phyloP scores from a whole-genome alignment of 495 filamentous ascomycete species.

The Daldinia concentrica region DNA sequence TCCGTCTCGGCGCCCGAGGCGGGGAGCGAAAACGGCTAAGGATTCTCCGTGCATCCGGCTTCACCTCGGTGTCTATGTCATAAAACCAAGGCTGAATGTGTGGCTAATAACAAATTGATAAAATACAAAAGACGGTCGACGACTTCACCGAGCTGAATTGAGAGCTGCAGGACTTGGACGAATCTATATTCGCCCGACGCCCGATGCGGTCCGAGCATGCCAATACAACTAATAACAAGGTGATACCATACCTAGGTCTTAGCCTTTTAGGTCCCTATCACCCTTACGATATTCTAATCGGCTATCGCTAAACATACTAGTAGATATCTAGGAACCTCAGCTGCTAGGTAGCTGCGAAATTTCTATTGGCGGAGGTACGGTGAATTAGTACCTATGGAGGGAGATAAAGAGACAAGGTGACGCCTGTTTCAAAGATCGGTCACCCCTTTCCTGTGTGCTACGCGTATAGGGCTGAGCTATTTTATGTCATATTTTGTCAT shows the following conservation, averaged over 20 bases:
- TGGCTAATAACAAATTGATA: background rate
- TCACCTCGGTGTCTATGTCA: background rate
- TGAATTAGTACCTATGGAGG: background rate
- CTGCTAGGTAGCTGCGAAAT: background rate
- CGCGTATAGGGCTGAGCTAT: background rate
- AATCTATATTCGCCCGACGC: background rate
- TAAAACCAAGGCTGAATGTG: background rate
- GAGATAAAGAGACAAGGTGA: background rate
- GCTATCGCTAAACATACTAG: background rate
- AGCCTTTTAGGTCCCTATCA: no score
- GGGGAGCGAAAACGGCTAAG: background rate
- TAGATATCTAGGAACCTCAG: background rate
- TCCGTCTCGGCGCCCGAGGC: conserved; percentile 1
- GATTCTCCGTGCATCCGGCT: background rate
- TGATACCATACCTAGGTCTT: background rate
- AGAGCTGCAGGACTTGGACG: background rate
- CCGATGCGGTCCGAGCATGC: background rate
- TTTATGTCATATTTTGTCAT: background rate
- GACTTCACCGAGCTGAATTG: background rate
- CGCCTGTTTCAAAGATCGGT: background rate
- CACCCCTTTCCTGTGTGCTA: background rate
- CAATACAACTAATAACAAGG: background rate
- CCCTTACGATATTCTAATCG: background rate
- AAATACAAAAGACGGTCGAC: background rate
- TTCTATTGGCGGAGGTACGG: background rate